Percentiles rank a stretch among this genome's conserved stretches.
Evolutionary conservation across 164 flowering plant genomes (phyloP).

Genomic region (Buxus sempervirens): DNA sequence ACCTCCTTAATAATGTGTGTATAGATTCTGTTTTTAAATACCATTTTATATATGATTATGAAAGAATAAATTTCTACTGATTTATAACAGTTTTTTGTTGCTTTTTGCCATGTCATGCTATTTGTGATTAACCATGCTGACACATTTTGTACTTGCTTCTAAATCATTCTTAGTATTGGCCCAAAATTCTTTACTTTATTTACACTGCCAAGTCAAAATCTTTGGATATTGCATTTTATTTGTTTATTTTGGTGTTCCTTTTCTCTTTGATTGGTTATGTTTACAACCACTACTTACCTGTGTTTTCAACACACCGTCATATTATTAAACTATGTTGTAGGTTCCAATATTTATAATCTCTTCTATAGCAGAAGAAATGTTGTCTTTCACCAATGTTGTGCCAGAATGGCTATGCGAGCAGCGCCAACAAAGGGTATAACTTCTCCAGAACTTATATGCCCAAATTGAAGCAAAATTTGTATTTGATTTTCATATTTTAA

Average conservation of each 20-base stretch:
- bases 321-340: slow-evolving; percentile 28
- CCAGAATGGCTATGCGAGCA: slow-evolving; percentile 90
- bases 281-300: not conserved
- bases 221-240: too few relatives aligned
- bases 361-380: slow-evolving; percentile 67
- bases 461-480: not conserved
- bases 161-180: too few relatives aligned
- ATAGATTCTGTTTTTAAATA: not conserved
- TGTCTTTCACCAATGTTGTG: slow-evolving; percentile 60
- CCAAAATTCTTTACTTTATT: not conserved
- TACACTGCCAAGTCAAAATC: too few relatives aligned
- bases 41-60: not conserved
- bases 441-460: not conserved
- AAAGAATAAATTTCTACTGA: not conserved
- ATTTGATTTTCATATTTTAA: too few relatives aligned
- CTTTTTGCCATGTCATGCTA: not conserved
- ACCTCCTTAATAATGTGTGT: not conserved
- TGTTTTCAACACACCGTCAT: not conserved
- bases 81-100: too few relatives aligned
- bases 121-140: too few relatives aligned
- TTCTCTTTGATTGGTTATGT: not conserved
- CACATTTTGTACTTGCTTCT: too few relatives aligned
- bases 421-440: slow-evolving; percentile 65
- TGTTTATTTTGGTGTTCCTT: too few relatives aligned
- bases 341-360: slow-evolving; percentile 81